Evolutionary conservation across 176 grass and related monocot genomes (phyloP), one percentile per base, ranked within the genome.

Genomic region (Calamus simplicifolius): DNA sequence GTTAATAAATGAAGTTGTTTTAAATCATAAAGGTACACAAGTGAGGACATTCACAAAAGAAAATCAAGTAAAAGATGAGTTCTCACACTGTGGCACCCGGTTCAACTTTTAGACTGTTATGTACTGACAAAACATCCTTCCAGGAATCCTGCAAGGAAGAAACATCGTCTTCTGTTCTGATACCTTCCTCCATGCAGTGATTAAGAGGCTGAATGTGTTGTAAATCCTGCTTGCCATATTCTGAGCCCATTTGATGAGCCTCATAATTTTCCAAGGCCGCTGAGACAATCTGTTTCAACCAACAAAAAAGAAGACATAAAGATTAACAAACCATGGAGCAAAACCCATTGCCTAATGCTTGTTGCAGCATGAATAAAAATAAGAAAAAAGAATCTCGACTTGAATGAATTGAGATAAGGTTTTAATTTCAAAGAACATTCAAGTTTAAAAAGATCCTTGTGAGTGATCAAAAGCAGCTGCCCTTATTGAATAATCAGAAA

Each of bases 211-310:
- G 50, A 62, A 5, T 54, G 13, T 12, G 16, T 13, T 48, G 28
- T 8, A 63, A 62, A 52, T 55, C 70, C 43, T 48, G 58, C 29
- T 17, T 62, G 25, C 17, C 18, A 48, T 63, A 54, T 19, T 27
- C 58, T 43, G 19, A 38, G 58, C 27, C 12, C 5, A 54, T 48
- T 55, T 80, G 79, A 59, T 79, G 81, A 74, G 57, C 60, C 31
- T 85, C 82, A 71, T 85, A 85, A 61, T 74, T 82, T 67, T 74
- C 78, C 74, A 90, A 63, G 13, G 76, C 67, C 52, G 85, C 87
- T 8, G 75, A 69, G 56, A 82, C 75, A 90, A 82, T 83, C 87
- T 90, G 74, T 61, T 52, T 72, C 70, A 43, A 43, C 10, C 35
- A 43, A 43, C 35, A 43, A 6, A 43, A 43, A 43, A 43, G 8